Base-by-base conservation (phyloP, 495 filamentous ascomycete genomes). In the Penicillium egyptiacum region DNA sequence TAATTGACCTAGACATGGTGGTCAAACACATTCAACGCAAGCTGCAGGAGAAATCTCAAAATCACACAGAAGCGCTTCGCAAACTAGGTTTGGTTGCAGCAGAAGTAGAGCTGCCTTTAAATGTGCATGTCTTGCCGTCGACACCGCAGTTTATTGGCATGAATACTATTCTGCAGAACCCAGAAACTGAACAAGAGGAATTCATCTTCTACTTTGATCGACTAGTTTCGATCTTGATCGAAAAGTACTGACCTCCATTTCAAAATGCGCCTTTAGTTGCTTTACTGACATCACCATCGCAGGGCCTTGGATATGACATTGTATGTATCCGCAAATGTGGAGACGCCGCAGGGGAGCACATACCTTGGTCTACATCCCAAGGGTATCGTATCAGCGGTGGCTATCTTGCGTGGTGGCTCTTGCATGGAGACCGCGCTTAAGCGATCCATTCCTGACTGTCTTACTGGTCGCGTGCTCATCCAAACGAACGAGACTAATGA, bases 131-230 rank as follows among this genome's bases (percentile, higher is more conserved):
- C 16, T 76, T 97, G 55, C 73, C 84, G 22, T 79, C 89, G 56
- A 94, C 87, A 0, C 79, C 83, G 5, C 93, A 98, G 69, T 76
- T 97, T 40, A 72, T 80, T 30, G 92, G 83, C 20, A 96, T 98
- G 83, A 92, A 88, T 70, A 96, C 92, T 0, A 87, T 97, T 49
- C 83, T 98, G 28, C 89, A 93, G 63, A 80, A 91, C 65, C 89
- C 88, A 22, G 81, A 87, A 41, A 93, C 88, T 1, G 74, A 85
- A 11, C 83, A 88, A 40, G 94, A 96, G 59, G 92, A 97, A 58
- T 98, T 96, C 67, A 90, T 96, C 53, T 98, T 97, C 71, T 96
- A 96, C 70, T 96, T 97, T 63, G 90, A 98, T 73, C 85, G 94
- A 19, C 74, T 98, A 35, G 82, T 87, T 3, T 84, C 86, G 1